phyloP scores from a whole-genome alignment of 306 rosid genomes.

The Quercus agrifolia region DNA sequence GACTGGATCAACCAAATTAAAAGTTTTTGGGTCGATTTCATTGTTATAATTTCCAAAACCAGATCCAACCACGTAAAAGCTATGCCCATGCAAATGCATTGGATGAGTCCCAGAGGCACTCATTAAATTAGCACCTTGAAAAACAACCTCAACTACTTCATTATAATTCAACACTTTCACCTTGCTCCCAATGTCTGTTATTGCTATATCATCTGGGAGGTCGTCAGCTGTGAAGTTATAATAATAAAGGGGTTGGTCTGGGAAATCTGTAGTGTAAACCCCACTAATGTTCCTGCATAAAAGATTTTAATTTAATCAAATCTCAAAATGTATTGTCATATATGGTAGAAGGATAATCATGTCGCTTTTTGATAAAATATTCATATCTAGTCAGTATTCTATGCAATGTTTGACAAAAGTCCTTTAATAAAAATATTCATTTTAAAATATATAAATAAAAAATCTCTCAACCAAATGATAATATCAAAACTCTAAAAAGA shows the following conservation, averaged over 20 bases:
- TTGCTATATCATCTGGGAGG: background rate
- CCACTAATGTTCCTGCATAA: slow-evolving; percentile 1
- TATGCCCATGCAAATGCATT: slow-evolving; percentile 11
- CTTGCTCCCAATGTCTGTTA: background rate
- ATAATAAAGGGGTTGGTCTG: background rate
- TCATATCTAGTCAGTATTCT: too few species aligned
- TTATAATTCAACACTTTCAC: background rate
- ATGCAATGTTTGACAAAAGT: too few species aligned
- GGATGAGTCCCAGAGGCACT: background rate
- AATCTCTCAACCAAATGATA: too few species aligned
- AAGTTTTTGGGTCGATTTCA: slow-evolving; percentile 14
- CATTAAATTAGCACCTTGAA: slow-evolving; percentile 3
- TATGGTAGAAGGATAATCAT: too few species aligned
- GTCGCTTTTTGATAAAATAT: too few species aligned
- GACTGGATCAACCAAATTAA: slow-evolving; percentile 36
- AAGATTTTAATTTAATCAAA: background rate
- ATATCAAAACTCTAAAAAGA: too few species aligned
- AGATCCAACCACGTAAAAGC: background rate
- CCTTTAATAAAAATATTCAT: too few species aligned
- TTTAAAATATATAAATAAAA: too few species aligned
- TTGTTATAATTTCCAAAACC: background rate
- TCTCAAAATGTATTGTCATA: background rate
- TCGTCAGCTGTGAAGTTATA: slow-evolving; percentile 8
- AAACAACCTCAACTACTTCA: background rate
- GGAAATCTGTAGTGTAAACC: background rate